A percentile compares a stretch with the other conserved stretches of the same genome.
phyloP scores from a whole-genome alignment of 441 rosid genomes.

The Populus hybrid region DNA sequence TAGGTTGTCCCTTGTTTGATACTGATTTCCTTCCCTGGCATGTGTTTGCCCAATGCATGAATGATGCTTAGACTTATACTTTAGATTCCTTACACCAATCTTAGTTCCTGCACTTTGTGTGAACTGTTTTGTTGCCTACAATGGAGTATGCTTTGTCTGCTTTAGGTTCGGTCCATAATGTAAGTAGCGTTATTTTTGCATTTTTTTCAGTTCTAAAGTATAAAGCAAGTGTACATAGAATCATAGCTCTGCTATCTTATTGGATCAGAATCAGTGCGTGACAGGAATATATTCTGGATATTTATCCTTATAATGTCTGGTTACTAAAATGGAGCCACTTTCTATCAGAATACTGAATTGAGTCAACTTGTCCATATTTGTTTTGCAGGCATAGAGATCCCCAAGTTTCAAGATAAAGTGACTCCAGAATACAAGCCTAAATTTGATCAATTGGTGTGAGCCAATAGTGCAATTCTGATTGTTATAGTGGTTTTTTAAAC shows the following conservation, averaged over 20 bases:
- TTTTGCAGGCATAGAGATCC: constrained; percentile 61
- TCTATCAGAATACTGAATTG: neutral
- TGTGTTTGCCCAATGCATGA: neutral
- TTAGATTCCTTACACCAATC: neutral
- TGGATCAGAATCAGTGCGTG: neutral
- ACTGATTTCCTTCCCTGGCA: neutral
- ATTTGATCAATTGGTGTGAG: constrained; percentile 45
- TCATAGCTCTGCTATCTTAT: neutral
- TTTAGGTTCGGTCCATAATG: neutral
- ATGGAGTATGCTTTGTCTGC: neutral
- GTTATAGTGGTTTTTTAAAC: neutral
- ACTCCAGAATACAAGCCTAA: no score
- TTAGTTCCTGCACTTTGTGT: neutral
- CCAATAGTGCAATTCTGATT: neutral
- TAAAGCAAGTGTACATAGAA: neutral
- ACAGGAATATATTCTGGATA: neutral
- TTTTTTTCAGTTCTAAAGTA: no score
- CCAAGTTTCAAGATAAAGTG: constrained; percentile 73
- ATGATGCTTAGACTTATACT: neutral
- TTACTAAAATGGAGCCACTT: neutral
- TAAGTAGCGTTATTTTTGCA: no score
- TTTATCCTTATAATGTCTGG: neutral
- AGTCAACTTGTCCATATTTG: neutral
- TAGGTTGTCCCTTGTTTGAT: neutral
- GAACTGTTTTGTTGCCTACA: neutral